Evolutionary conservation across 805 yeast genomes (phyloP), one percentile per base, ranked within the genome.

Genomic region (Sungouiella blattae): DNA sequence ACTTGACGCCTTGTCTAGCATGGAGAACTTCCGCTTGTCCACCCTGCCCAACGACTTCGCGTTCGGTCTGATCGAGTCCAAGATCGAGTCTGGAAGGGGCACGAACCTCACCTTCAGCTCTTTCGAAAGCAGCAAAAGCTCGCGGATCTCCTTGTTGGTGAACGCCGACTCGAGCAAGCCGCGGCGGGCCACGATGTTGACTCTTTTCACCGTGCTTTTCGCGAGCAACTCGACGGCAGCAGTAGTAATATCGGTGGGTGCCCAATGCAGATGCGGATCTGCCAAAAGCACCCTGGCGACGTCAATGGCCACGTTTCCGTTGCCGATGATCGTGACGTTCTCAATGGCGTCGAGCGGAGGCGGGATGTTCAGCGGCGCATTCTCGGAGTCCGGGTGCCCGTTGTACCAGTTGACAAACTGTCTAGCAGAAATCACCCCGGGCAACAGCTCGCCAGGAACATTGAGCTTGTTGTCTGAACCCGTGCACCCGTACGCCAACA

Each of bases 361-460:
- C 8, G 64, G 64, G 4, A 38, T 28, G 36, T 57, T 56, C 9
- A 27, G 33, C 18, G 39, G 31, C 11, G 38, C 33, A 14, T 68
- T 59, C 11, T 69, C 55, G 28, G 41, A 49, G 24, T 75, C 79
- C 0, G 96, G 96, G 47, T 81, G 83, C 0, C 95, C 95, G 52
- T 93, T 93, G 59, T 93, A 93, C 98, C 98, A 93, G 29, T 87
- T 93, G 17, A 93, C 98, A 64, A 93, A 84, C 38, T 80, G 77
- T 25, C 91, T 73, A 0, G 98, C 94, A 11, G 86, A 76, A 11
- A 85, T 66, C 0, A 91, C 89, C 6, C 85, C 93, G 0, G 73
- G 69, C 22, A 71, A 64, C 8, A 69, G 65, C 31, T 75, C 76
- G 2, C 93, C 93, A 0, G 79, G 75, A 0, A 87, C 62, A 2